Evolutionary conservation across 331 rosid genomes (phyloP).

Genomic region (Saraca asoca): DNA sequence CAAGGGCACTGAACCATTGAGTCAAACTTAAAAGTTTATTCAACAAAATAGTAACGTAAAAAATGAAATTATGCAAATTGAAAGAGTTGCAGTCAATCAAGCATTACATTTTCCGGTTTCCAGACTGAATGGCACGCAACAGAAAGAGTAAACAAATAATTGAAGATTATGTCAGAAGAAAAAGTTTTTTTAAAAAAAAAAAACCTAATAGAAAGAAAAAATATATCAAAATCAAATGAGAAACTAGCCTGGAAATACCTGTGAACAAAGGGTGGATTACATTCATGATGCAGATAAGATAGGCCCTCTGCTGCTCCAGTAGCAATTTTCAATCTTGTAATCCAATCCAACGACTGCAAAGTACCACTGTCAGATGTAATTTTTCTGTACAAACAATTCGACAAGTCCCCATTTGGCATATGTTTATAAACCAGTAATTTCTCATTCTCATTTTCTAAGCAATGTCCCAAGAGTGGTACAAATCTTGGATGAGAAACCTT

Average conservation of each 20-base stretch:
- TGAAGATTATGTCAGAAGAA: not conserved
- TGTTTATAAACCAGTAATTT: constrained; percentile 79
- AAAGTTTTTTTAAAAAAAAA: too few species aligned
- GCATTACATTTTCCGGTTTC: constrained; percentile 7
- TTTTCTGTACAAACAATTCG: constrained; percentile 65
- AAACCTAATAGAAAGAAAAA: not conserved
- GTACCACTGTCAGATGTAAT: constrained; percentile 56
- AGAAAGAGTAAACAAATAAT: not conserved
- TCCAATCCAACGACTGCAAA: constrained; percentile 91
- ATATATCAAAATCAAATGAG: constrained; percentile 21
- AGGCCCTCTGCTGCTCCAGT: constrained; percentile 90
- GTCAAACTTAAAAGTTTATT: not conserved
- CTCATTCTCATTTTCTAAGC: constrained; percentile 82
- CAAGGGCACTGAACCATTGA: not conserved
- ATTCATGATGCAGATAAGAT: constrained; percentile 82
- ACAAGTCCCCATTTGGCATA: constrained; percentile 85
- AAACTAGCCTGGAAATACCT: constrained; percentile 54
- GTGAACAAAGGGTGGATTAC: constrained; percentile 84
- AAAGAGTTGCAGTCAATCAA: not conserved
- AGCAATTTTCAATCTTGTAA: constrained; percentile 91
- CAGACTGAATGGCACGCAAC: not conserved
- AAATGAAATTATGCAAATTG: not conserved
- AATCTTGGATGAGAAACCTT: constrained; percentile 72
- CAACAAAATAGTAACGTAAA: not conserved
- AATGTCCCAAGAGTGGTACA: constrained; percentile 81